These are phyloP conservation scores for Cinnamomum chago DNA, from an alignment of 164 flowering plant species.

Conservation along the genomic window DNA sequence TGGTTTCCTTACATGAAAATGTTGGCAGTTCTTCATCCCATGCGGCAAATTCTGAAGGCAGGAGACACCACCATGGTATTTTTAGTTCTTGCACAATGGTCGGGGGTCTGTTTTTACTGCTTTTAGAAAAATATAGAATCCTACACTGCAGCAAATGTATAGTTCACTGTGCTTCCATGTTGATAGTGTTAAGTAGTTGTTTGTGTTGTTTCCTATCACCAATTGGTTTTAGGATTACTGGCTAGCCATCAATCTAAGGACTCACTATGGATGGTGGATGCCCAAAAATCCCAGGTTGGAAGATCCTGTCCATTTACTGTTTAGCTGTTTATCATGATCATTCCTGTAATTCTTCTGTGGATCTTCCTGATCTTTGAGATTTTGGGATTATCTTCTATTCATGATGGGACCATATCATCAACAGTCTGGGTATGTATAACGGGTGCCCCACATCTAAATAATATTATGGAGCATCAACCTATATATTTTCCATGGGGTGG, in stretches of 20 bases:
- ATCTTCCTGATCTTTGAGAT: too few species aligned
- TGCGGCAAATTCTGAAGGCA: conserved; percentile 20
- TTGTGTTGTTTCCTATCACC: too few species aligned
- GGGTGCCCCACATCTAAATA: neutral
- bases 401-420: neutral
- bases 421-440: neutral
- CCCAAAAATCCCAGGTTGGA: neutral
- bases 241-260: neutral
- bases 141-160: neutral
- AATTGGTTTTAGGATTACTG: too few species aligned
- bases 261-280: neutral
- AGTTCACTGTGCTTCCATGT: neutral
- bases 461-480: neutral
- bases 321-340: neutral
- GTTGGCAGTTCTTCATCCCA: conserved; percentile 26
- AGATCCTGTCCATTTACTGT: neutral
- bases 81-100: neutral
- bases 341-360: neutral
- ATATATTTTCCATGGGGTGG: neutral
- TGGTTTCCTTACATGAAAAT: conserved; percentile 26
- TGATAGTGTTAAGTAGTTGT: too few species aligned
- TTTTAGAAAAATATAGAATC: neutral
- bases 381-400: neutral
- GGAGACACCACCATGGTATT: conserved; percentile 34
- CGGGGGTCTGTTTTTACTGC: neutral